Evolutionary conservation across 2,329 filamentous ascomycete species (phyloP), one percentile per base, ranked within the genome.

Genomic region (Alternaria ventricosa): DNA sequence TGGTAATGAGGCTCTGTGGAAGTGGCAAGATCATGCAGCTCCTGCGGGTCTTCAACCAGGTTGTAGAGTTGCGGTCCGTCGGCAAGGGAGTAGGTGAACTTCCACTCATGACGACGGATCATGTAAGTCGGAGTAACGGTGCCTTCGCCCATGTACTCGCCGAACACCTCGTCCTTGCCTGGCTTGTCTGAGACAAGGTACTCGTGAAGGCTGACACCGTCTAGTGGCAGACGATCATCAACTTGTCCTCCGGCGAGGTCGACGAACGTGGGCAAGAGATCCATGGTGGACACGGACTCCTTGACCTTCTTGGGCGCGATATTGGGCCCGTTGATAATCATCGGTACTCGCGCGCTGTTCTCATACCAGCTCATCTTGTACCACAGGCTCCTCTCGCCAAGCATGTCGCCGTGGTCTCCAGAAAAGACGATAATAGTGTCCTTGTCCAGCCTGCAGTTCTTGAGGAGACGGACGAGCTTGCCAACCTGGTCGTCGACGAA

Each of bases 361-460:
- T 97, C 94, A 74, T 94, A 97, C 87, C 96, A 97, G 76, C 89
- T 93, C 94, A 97, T 97, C 86, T 97, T 97, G 85, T 97, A 94
- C 94, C 94, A 97, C 50, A 97, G 84, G 6, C 92, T 92, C 57
- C 93, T 90, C 84, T 97, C 94, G 63, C 94, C 94, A 8, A 97
- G 87, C 94, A 97, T 97, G 80, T 97, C 94, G 60, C 94, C 94
- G 76, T 97, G 94, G 78, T 97, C 94, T 47, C 94, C 94, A 62
- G 91, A 94, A 82, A 97, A 97, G 69, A 97, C 89, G 73, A 97
- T 85, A 72, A 97, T 94, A 12, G 94, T 97, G 81, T 97, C 89
- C 33, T 97, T 89, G 64, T 90, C 90, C 47, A 97, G 84, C 7
- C 90, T 88, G 75, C 93, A 95, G 63, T 93, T 87, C 78, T 94